These are phyloP conservation scores for Exophiala spinifera DNA, from an alignment of 2,329 filamentous ascomycete genomes.

Conservation along the genomic window DNA sequence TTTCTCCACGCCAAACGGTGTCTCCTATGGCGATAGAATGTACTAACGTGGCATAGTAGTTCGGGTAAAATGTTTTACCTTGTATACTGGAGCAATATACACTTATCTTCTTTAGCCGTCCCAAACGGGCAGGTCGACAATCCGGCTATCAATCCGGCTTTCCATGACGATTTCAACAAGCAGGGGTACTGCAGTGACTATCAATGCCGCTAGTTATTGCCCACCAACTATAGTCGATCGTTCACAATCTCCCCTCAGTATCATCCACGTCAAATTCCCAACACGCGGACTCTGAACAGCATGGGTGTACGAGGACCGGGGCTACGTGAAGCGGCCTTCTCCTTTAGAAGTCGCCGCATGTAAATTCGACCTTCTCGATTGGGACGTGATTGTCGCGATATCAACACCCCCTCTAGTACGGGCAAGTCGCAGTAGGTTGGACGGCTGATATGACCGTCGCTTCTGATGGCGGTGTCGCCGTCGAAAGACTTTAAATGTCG, in stretches of 20 bases:
- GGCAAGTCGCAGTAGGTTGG: not conserved
- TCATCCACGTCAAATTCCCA: not conserved
- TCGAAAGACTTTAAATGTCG: too few relatives aligned
- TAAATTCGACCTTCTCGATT: conserved; percentile 5
- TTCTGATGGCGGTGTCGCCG: too few relatives aligned
- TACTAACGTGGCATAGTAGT: not conserved
- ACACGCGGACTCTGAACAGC: not conserved
- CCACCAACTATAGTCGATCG: not conserved
- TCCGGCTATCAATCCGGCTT: not conserved
- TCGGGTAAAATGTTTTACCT: conserved; percentile 2
- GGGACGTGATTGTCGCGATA: conserved; percentile 9
- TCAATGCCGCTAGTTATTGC: not conserved
- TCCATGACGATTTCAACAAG: not conserved
- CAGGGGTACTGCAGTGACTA: not conserved
- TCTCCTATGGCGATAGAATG: not conserved
- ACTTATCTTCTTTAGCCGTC: not conserved
- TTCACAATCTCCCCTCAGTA: not conserved
- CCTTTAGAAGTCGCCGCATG: not conserved
- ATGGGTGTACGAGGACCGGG: too few relatives aligned
- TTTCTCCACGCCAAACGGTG: not conserved
- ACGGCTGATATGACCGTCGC: not conserved
- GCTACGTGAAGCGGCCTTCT: conserved; percentile 3
- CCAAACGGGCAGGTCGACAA: conserved; percentile 1
- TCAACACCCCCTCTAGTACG: not conserved
- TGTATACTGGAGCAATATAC: not conserved